A percentile compares a stretch with the other conserved stretches of the same genome.
These are phyloP conservation scores for Astraeus odoratus DNA, from an alignment of 768 basidiomycete species.

Conservation along the genomic window DNA sequence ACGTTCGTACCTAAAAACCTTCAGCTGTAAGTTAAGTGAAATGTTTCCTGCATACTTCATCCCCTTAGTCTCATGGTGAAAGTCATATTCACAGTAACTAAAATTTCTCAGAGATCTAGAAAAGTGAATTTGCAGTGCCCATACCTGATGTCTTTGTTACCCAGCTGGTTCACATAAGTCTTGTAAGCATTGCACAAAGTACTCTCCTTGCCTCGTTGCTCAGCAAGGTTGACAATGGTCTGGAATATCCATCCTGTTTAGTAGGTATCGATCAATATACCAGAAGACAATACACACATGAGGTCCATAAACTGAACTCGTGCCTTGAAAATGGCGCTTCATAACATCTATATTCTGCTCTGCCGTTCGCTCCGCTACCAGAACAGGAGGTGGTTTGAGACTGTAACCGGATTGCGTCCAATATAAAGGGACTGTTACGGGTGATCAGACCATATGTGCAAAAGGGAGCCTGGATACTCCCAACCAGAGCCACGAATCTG, in stretches of 20 bases:
- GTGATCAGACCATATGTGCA: slow-evolving; percentile 4
- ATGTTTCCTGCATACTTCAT: slow-evolving; percentile 64
- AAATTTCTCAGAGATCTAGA: neutral
- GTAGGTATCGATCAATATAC: slow-evolving; percentile 3
- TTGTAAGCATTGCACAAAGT: slow-evolving; percentile 72
- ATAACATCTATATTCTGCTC: slow-evolving; percentile 66
- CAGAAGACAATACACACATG: slow-evolving; percentile 43
- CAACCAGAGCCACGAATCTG: slow-evolving; percentile 89
- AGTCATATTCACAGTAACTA: slow-evolving; percentile 84
- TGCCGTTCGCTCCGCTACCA: slow-evolving; percentile 67
- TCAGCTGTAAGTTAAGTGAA: slow-evolving; percentile 1
- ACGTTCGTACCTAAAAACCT: slow-evolving; percentile 68
- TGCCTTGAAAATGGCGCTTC: slow-evolving; percentile 65
- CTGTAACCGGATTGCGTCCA: slow-evolving; percentile 89
- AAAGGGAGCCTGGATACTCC: neutral
- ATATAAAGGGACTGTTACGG: slow-evolving; percentile 70
- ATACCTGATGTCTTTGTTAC: slow-evolving; percentile 52
- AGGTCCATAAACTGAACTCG: slow-evolving; percentile 64
- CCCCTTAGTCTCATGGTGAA: slow-evolving; percentile 87
- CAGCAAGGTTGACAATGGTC: slow-evolving; percentile 86
- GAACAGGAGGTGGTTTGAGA: slow-evolving; percentile 79
- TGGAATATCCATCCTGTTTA: slow-evolving; percentile 22
- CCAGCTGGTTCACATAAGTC: slow-evolving; percentile 54
- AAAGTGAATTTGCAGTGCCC: neutral
- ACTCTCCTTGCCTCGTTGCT: slow-evolving; percentile 84